These are phyloP conservation scores for Gossypium trilobum DNA, from an alignment of 441 rosid genomes.

Conservation along the genomic window DNA sequence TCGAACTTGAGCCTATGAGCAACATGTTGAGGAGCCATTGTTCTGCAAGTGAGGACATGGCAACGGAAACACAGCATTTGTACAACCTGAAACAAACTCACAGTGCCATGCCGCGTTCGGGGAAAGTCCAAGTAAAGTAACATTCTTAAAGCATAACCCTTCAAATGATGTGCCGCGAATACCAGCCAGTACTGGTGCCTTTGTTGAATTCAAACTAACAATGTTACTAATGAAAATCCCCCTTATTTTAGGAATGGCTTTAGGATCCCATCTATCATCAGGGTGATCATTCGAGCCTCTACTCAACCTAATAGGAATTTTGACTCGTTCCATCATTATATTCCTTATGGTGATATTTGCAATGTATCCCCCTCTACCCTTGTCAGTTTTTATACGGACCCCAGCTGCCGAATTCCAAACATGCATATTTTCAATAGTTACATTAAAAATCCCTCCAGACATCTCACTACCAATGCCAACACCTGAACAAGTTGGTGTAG, in stretches of 20 bases:
- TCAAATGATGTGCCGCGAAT: slow-evolving; percentile 51
- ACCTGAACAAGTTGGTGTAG: slow-evolving; percentile 87
- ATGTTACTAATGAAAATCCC: slow-evolving; percentile 54
- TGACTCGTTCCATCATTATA: slow-evolving; percentile 61
- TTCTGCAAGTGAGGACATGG: slow-evolving; percentile 58
- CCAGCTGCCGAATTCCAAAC: slow-evolving; percentile 90
- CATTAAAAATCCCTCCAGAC: slow-evolving; percentile 80
- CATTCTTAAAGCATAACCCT: slow-evolving; percentile 65
- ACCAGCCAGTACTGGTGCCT: slow-evolving; percentile 63
- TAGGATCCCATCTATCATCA: slow-evolving; percentile 63
- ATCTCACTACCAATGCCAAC: slow-evolving; percentile 92
- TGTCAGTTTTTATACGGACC: slow-evolving; percentile 73
- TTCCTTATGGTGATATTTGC: slow-evolving; percentile 50
- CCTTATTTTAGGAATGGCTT: slow-evolving; percentile 60
- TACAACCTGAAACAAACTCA: slow-evolving; percentile 58
- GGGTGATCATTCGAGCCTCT: slow-evolving; percentile 85
- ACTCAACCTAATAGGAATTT: slow-evolving; percentile 70
- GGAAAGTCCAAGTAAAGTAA: slow-evolving; percentile 44
- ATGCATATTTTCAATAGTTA: slow-evolving; percentile 57
- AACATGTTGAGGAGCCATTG: slow-evolving; percentile 33
- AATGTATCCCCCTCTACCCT: slow-evolving; percentile 81
- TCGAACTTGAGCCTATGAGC: slow-evolving; percentile 21
- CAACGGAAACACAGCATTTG: slow-evolving; percentile 41
- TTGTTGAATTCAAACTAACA: slow-evolving; percentile 54
- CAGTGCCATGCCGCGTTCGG: slow-evolving; percentile 59